Evolutionary conservation across 2,329 filamentous ascomycete species (phyloP).

Genomic region (Aspergillus floridensis): DNA sequence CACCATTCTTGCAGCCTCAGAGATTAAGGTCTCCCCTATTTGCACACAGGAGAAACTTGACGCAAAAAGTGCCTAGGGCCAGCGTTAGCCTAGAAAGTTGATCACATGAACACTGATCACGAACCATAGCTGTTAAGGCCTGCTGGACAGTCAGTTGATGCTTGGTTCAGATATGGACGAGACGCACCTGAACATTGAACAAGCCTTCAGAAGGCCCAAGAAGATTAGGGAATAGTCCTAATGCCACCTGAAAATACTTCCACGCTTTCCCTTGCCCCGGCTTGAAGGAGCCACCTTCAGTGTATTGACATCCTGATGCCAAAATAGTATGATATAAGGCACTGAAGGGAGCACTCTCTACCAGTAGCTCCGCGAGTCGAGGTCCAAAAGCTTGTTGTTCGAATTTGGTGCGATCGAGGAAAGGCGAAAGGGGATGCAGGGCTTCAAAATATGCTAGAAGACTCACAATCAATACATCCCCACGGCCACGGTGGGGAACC

Average conservation of each 20-base stretch:
- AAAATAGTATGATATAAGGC: neutral
- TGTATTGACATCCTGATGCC: neutral
- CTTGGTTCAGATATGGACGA: too few relatives aligned
- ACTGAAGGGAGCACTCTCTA: neutral
- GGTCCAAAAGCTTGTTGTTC: neutral
- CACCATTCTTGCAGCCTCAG: constrained; percentile 38
- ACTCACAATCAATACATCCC: neutral
- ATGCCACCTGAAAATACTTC: constrained; percentile 2
- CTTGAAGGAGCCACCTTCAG: neutral
- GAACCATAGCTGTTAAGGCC: constrained; percentile 29
- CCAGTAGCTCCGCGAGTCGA: neutral
- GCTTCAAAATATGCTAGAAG: neutral
- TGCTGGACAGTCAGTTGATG: constrained; percentile 3
- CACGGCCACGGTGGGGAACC: too few relatives aligned
- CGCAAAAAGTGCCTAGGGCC: constrained; percentile 36
- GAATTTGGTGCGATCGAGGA: neutral
- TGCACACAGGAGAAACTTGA: constrained; percentile 35
- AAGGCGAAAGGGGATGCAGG: neutral
- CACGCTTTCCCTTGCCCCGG: constrained; percentile 3
- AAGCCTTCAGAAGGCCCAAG: neutral
- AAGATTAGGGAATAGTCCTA: neutral
- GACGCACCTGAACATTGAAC: constrained; percentile 4
- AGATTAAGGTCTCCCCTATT: constrained; percentile 32
- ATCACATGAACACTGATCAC: neutral
- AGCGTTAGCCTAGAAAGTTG: neutral